Conservation (phyloP, 768 basidiomycete species). For the Xanthoconium purpureum region DNA sequence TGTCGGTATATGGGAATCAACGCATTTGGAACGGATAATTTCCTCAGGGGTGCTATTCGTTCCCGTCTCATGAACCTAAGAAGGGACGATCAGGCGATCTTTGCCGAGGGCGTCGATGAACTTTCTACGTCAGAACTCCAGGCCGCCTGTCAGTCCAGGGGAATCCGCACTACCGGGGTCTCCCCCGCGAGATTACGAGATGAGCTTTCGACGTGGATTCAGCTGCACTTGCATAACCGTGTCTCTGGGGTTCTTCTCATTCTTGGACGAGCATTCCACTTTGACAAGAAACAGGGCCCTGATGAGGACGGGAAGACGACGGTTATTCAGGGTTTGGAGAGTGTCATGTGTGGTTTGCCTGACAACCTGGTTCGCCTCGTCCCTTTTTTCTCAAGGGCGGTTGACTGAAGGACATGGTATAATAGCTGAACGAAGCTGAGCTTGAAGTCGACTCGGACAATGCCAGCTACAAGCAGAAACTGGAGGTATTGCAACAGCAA, state of each 20-base stretch:
- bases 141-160: slow-evolving; percentile 89
- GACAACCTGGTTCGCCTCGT: slow-evolving; percentile 77
- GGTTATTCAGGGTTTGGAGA: slow-evolving; percentile 80
- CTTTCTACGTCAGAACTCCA: slow-evolving; percentile 91
- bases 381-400: no score
- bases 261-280: slow-evolving; percentile 92
- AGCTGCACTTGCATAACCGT: slow-evolving; percentile 83
- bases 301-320: slow-evolving; percentile 81
- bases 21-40: slow-evolving; percentile 98
- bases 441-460: slow-evolving; percentile 92
- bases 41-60: slow-evolving; percentile 88
- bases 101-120: slow-evolving; percentile 84
- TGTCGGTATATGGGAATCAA: slow-evolving; percentile 97
- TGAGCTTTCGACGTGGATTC: slow-evolving; percentile 90
- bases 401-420: not conserved
- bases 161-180: slow-evolving; percentile 83
- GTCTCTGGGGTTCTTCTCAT: slow-evolving; percentile 93
- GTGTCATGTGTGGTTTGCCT: slow-evolving; percentile 86
- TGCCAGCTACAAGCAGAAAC: slow-evolving; percentile 95
- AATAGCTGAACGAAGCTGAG: slow-evolving; percentile 93
- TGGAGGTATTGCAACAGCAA: slow-evolving; percentile 96
- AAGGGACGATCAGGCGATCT: slow-evolving; percentile 91
- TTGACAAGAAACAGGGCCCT: slow-evolving; percentile 71
- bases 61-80: slow-evolving; percentile 77
- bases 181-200: slow-evolving; percentile 87